Evolutionary conservation across 2,329 filamentous ascomycete species (phyloP), one percentile per base, ranked within the genome.

Genomic region (Cladosporium sp.): DNA sequence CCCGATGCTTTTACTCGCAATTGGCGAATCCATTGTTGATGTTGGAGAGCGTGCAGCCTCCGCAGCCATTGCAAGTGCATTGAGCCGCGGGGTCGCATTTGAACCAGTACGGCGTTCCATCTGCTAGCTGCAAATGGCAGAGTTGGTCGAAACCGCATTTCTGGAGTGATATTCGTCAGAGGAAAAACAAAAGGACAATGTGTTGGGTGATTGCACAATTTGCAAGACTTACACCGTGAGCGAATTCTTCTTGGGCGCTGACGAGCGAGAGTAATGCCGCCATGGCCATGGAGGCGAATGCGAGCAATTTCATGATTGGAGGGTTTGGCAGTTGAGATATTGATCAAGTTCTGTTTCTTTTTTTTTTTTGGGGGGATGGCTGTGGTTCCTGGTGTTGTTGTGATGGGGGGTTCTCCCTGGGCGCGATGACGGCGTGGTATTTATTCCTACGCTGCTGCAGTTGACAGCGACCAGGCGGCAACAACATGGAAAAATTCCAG

Each of bases 71-170:
- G 28, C 52, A 55, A 14, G 52, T 55, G 28, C 52, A 55, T 16
- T 31, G 26, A 14, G 52, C 31, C 5, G 52, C 52, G 11, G 52
- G 52, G 12, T 55, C 52, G n/a, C 52, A 33, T 21, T 11, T 8
- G 52, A 55, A 55, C 16, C 10, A 33, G 52, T 55, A 55, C 18
- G 28, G 28, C 14, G 28, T 18, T 10, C 52, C 52, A 29, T 53
- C 28, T 8, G 14, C 50, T 2, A 18, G 3, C 31, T 33, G 12
- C 28, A 55, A 8, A 21, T 55, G 52, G 18, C 52, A 55, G 28
- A 55, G 28, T 31, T 55, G 52, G 28, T 55, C 52, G 28, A 55
- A 55, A 18, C 52, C 52, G 28, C 52, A 55, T n/a, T 18, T 55
- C 52, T 55, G 5, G 14, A 18, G 31, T 3, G 14, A 21, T 12